A percentile compares a stretch with the other conserved stretches of the same genome.
Conservation (phyloP, 2,329 filamentous ascomycete species). For the Fusarium graminum region DNA sequence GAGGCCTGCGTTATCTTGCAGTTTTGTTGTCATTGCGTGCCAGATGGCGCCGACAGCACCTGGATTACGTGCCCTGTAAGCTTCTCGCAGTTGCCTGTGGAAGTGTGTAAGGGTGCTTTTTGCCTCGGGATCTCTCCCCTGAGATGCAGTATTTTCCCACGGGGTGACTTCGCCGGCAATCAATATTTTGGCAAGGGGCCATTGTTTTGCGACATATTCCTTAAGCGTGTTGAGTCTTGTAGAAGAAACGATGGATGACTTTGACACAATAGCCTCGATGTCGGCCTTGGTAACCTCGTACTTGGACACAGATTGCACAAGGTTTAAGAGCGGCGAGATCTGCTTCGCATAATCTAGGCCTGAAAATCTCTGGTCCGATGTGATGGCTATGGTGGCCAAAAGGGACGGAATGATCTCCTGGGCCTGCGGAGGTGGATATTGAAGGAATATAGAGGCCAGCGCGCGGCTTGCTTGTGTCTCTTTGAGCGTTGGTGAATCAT, state of each 20-base stretch:
- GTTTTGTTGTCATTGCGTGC: constrained; percentile 49
- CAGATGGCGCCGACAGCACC: constrained; percentile 52
- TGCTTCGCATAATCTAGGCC: constrained; percentile 21
- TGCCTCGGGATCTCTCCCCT: constrained; percentile 12
- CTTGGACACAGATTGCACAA: constrained; percentile 42
- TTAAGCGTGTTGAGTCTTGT: constrained; percentile 42
- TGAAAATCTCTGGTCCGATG: constrained; percentile 48
- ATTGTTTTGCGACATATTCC: constrained; percentile 50
- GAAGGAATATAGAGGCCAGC: constrained; percentile 52
- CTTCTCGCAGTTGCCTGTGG: constrained; percentile 50
- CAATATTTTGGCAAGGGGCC: constrained; percentile 46
- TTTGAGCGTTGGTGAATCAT: not conserved
- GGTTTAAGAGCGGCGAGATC: constrained; percentile 50
- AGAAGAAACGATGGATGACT: constrained; percentile 29
- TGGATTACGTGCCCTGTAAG: constrained; percentile 50
- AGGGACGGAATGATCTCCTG: constrained; percentile 51
- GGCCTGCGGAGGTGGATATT: constrained; percentile 47
- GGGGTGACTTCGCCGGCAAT: constrained; percentile 40
- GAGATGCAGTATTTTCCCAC: constrained; percentile 39
- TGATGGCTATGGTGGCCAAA: constrained; percentile 51
- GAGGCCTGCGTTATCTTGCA: constrained; percentile 47
- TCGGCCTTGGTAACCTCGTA: constrained; percentile 35
- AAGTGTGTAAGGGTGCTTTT: constrained; percentile 34
- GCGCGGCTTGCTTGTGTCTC: constrained; percentile 34
- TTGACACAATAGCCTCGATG: constrained; percentile 39